Percentiles rank a stretch among this genome's conserved stretches.
Conservation (phyloP, 768 basidiomycete species). For the Amanita jacksonii region DNA sequence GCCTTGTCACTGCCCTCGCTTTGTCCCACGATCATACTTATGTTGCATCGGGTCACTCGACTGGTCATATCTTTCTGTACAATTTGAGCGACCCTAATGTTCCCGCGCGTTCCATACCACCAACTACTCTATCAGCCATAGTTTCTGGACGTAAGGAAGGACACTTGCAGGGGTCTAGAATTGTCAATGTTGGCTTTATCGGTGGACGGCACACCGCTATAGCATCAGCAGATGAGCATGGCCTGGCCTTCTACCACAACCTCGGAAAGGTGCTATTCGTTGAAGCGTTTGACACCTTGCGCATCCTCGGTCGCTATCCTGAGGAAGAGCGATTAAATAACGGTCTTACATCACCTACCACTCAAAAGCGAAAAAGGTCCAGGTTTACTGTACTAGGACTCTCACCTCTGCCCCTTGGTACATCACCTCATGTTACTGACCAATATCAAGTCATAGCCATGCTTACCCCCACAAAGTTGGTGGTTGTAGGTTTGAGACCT, state of each 20-base stretch:
- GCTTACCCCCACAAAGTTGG: conserved; percentile 83
- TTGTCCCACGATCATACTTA: conserved; percentile 93
- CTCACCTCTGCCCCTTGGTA: conserved; percentile 75
- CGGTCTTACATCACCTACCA: conserved; percentile 11
- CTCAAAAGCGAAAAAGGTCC: conserved; percentile 30
- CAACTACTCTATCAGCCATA: conserved; percentile 60
- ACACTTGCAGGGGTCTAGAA: conserved; percentile 70
- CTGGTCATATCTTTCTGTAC: conserved; percentile 81
- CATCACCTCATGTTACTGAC: conserved; percentile 66
- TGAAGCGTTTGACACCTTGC: conserved; percentile 87
- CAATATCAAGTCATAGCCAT: conserved; percentile 72
- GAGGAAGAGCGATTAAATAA: conserved; percentile 21
- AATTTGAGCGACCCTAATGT: conserved; percentile 61
- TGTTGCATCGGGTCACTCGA: conserved; percentile 78
- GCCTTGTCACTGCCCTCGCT: conserved; percentile 81
- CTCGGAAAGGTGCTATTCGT: conserved; percentile 92
- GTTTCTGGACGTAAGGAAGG: conserved; percentile 78
- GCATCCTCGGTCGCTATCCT: conserved; percentile 89
- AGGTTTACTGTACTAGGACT: conserved; percentile 70
- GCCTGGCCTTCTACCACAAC: conserved; percentile 91
- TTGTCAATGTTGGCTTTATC: conserved; percentile 78
- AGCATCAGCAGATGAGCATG: conserved; percentile 82
- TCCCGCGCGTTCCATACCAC: conserved; percentile 61
- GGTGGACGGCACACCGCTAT: conserved; percentile 90
- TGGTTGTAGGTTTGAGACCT: conserved; percentile 89